phyloP scores from a whole-genome alignment of 805 yeast genomes.

The Naumovozyma dairenensis region DNA sequence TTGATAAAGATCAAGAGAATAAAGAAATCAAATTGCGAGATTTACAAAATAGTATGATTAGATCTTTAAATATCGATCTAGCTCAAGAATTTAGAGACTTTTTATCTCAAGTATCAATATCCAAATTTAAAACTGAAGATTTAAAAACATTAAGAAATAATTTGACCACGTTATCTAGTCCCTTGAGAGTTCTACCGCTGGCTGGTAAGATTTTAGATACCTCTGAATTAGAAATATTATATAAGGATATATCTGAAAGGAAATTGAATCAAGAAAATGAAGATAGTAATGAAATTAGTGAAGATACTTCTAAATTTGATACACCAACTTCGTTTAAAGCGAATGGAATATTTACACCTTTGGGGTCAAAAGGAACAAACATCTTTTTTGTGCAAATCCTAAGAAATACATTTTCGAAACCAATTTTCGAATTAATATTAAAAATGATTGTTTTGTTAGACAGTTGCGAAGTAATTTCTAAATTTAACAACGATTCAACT shows the following conservation, averaged over 20 bases:
- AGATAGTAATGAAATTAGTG: neutral
- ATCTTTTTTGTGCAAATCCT: slow-evolving; percentile 25
- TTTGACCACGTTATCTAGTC: slow-evolving; percentile 33
- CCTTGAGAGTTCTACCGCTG: slow-evolving; percentile 34
- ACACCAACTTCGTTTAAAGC: slow-evolving; percentile 6
- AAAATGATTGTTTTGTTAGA: slow-evolving; percentile 28
- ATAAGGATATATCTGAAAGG: too few relatives aligned
- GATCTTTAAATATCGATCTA: slow-evolving; percentile 25
- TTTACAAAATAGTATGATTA: slow-evolving; percentile 27
- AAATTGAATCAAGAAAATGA: neutral
- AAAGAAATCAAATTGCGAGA: slow-evolving; percentile 12
- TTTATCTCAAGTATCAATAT: slow-evolving; percentile 32
- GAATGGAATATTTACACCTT: neutral
- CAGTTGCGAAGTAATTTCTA: too few relatives aligned
- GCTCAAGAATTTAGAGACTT: slow-evolving; percentile 37
- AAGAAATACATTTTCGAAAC: slow-evolving; percentile 26
- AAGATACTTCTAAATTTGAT: slow-evolving; percentile 2
- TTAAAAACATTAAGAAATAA: slow-evolving; percentile 33
- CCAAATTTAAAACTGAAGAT: slow-evolving; percentile 26
- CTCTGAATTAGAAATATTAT: slow-evolving; percentile 12
- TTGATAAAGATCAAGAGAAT: slow-evolving; percentile 10
- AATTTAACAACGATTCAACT: slow-evolving; percentile 2
- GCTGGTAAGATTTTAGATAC: slow-evolving; percentile 16
- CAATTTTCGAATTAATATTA: slow-evolving; percentile 22
- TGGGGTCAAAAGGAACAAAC: slow-evolving; percentile 1